These are phyloP conservation scores for Trichoderma lentiforme DNA, from an alignment of 2,329 filamentous ascomycete species.

Conservation along the genomic window DNA sequence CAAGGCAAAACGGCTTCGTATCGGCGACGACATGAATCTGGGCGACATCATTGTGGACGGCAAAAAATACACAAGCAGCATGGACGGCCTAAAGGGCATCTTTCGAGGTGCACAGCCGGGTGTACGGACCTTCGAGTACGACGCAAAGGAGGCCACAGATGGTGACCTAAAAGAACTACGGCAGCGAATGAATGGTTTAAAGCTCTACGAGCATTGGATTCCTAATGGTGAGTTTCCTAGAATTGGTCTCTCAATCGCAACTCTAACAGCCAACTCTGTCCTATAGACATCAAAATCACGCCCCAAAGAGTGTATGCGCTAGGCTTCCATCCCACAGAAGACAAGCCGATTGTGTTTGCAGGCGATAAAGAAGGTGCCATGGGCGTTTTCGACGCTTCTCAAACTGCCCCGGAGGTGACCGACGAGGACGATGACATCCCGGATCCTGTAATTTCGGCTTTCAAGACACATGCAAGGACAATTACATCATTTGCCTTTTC, in stretches of 20 bases:
- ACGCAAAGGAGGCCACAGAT: constrained; percentile 75
- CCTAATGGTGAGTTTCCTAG: constrained; percentile 61
- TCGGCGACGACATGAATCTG: constrained; percentile 62
- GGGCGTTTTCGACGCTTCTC: constrained; percentile 86
- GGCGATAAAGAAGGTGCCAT: constrained; percentile 91
- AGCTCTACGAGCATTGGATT: constrained; percentile 79
- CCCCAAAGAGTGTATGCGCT: constrained; percentile 85
- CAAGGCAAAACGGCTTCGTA: constrained; percentile 56
- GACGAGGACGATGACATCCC: constrained; percentile 67
- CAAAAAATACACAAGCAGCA: constrained; percentile 66
- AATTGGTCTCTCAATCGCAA: background rate
- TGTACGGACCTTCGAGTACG: constrained; percentile 81
- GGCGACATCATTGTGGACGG: constrained; percentile 78
- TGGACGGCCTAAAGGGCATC: constrained; percentile 60
- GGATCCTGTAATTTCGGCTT: constrained; percentile 78
- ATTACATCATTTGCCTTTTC: constrained; percentile 83
- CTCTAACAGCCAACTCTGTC: background rate
- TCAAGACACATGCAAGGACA: constrained; percentile 86
- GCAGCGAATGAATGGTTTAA: constrained; percentile 70
- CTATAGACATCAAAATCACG: constrained; percentile 79
- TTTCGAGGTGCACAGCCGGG: constrained; percentile 72
- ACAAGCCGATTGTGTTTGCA: constrained; percentile 87
- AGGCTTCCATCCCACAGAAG: constrained; percentile 79
- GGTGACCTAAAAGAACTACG: constrained; percentile 70
- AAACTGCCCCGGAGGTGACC: constrained; percentile 57